Conservation (phyloP, 2,329 filamentous ascomycete species). For the Trichoderma afroharzianum region DNA sequence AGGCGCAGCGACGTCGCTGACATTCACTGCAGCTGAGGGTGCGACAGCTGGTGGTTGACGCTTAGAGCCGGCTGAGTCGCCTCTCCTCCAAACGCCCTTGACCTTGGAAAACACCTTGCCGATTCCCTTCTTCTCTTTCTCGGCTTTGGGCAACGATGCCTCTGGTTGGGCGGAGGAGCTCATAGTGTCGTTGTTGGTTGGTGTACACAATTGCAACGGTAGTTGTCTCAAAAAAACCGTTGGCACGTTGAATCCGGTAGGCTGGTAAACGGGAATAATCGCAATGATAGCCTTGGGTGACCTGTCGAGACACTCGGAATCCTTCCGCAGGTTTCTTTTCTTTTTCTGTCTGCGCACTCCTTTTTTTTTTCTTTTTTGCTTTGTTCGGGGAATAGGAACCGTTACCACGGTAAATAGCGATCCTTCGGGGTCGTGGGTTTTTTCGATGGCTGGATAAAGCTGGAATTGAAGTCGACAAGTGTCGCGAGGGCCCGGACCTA, state of each 20-base stretch:
- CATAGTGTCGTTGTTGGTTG: conserved; percentile 31
- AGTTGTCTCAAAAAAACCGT: not conserved
- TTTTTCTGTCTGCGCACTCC: not conserved
- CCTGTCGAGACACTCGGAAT: not conserved
- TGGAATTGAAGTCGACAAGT: conserved; percentile 1
- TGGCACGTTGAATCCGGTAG: not conserved
- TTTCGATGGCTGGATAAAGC: not conserved
- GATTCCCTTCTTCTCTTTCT: conserved; percentile 45
- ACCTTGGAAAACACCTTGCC: conserved; percentile 47
- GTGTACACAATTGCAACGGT: not conserved
- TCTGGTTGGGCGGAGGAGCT: conserved; percentile 41
- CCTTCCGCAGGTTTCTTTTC: not conserved
- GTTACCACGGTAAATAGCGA: not conserved
- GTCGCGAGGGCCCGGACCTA: not conserved
- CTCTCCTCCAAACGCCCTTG: conserved; percentile 48
- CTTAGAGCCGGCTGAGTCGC: conserved; percentile 34
- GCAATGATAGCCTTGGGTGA: not conserved
- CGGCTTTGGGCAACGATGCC: conserved; percentile 32
- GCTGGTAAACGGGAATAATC: conserved; percentile 6
- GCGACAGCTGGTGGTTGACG: not conserved
- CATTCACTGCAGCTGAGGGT: not conserved
- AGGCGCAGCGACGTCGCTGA: not conserved
- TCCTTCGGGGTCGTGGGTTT: not conserved
- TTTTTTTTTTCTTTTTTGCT: not conserved
- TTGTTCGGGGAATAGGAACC: not conserved